Evolutionary conservation across 495 filamentous ascomycete species (phyloP).

Genomic region (Parmelia sp.): DNA sequence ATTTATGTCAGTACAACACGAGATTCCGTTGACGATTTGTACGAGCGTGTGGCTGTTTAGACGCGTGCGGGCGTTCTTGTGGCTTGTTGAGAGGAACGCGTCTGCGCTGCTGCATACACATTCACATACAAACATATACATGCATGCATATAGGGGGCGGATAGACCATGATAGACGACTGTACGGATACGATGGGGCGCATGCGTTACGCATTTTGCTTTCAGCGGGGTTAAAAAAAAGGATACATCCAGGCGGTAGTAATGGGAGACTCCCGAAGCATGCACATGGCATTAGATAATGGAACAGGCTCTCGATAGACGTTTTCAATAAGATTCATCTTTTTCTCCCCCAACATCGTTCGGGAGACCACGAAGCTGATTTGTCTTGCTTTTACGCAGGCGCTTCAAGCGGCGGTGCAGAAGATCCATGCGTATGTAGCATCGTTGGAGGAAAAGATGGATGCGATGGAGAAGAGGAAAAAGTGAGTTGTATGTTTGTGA

Average conservation of each 20-base stretch:
- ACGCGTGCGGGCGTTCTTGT: background rate
- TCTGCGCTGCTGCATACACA: slow-evolving; percentile 12
- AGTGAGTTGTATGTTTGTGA: slow-evolving; percentile 7
- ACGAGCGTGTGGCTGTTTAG: slow-evolving; percentile 24
- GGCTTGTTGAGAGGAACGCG: slow-evolving; percentile 8
- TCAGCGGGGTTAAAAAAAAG: no score
- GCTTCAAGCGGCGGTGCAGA: slow-evolving; percentile 78
- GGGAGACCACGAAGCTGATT: slow-evolving; percentile 14
- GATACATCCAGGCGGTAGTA: background rate
- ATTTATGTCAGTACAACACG: slow-evolving; percentile 85
- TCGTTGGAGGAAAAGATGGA: slow-evolving; percentile 79
- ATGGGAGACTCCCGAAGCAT: background rate
- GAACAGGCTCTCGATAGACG: slow-evolving; percentile 11
- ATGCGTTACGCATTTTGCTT: background rate
- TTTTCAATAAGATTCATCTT: slow-evolving; percentile 23
- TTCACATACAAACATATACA: no score
- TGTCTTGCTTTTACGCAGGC: slow-evolving; percentile 47
- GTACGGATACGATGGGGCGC: background rate
- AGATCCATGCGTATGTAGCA: slow-evolving; percentile 74
- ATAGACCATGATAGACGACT: background rate
- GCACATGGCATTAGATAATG: slow-evolving; percentile 1
- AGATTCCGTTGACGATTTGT: slow-evolving; percentile 19
- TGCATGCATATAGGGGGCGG: background rate
- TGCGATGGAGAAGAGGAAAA: slow-evolving; percentile 58
- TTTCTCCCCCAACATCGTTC: slow-evolving; percentile 13